Conservation (phyloP, 768 basidiomycete genomes). For the Leccinum rimulosum region DNA sequence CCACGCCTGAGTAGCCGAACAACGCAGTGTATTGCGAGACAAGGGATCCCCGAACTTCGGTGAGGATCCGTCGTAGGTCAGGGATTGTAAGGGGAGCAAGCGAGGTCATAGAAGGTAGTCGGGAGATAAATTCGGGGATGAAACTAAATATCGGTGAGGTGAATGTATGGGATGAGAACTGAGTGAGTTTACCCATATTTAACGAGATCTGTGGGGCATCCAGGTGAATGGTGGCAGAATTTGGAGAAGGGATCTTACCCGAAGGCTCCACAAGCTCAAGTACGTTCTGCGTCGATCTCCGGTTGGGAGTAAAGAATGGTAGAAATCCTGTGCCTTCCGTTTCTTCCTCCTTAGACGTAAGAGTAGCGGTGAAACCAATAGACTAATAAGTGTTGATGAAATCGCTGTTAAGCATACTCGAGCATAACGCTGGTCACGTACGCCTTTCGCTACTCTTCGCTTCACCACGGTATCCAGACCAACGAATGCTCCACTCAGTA, state of each 20-base stretch:
- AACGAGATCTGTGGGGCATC: slow-evolving; percentile 58
- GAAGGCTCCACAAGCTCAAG: slow-evolving; percentile 71
- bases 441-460: slow-evolving; percentile 79
- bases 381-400: slow-evolving; percentile 49
- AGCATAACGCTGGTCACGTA: slow-evolving; percentile 38
- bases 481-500: slow-evolving; percentile 93
- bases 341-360: slow-evolving; percentile 41
- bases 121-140: slow-evolving; percentile 93
- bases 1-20: slow-evolving; percentile 80
- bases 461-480: slow-evolving; percentile 83
- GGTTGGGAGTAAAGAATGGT: slow-evolving; percentile 80
- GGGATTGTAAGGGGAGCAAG: slow-evolving; percentile 73
- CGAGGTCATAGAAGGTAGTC: slow-evolving; percentile 88
- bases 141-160: slow-evolving; percentile 46
- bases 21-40: slow-evolving; percentile 86
- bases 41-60: slow-evolving; percentile 88
- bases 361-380: slow-evolving; percentile 76
- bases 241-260: slow-evolving; percentile 40
- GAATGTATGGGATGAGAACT: not conserved
- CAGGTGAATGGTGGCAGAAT: not conserved
- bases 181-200: slow-evolving; percentile 64
- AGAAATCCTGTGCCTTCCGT: slow-evolving; percentile 36
- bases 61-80: slow-evolving; percentile 87
- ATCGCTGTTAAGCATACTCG: not conserved
- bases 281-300: slow-evolving; percentile 47